Percentiles rank a stretch among this genome's conserved stretches.
These are phyloP conservation scores for Rubia peregrina DNA, from an alignment of 305 asterid species.

Conservation along the genomic window DNA sequence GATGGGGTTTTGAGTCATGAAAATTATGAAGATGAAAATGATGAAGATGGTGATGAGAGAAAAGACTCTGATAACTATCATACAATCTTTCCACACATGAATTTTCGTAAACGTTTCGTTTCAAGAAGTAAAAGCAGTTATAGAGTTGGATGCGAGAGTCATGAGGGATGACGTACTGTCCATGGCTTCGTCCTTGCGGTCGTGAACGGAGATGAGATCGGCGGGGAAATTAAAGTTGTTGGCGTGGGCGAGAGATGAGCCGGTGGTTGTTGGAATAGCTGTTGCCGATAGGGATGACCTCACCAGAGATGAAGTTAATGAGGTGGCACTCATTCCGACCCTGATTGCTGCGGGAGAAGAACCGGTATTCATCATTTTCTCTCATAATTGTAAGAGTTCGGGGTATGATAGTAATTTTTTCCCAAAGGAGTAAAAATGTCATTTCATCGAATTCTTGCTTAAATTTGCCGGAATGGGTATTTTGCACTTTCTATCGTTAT, in stretches of 20 bases:
- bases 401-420: no score
- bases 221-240: constrained; percentile 48
- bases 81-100: no score
- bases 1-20: no score
- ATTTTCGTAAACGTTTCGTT: background rate
- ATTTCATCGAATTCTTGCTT: no score
- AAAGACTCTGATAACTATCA: background rate
- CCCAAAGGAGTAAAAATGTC: no score
- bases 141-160: background rate
- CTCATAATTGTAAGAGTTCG: no score
- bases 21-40: no score
- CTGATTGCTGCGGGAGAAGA: background rate
- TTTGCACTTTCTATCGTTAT: no score
- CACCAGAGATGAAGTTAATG: constrained; percentile 42
- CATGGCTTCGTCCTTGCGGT: constrained; percentile 65
- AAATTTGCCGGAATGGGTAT: no score
- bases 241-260: constrained; percentile 18
- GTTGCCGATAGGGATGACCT: constrained; percentile 35
- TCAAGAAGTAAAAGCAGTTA: background rate
- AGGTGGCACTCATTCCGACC: constrained; percentile 35
- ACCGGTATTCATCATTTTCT: background rate
- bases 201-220: constrained; percentile 53
- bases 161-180: constrained; percentile 29
- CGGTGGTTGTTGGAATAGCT: constrained; percentile 17
- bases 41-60: no score